Evolutionary conservation across 768 basidiomycete species (phyloP), one percentile per base, ranked within the genome.

Genomic region (Rhodotorula babjevae): DNA sequence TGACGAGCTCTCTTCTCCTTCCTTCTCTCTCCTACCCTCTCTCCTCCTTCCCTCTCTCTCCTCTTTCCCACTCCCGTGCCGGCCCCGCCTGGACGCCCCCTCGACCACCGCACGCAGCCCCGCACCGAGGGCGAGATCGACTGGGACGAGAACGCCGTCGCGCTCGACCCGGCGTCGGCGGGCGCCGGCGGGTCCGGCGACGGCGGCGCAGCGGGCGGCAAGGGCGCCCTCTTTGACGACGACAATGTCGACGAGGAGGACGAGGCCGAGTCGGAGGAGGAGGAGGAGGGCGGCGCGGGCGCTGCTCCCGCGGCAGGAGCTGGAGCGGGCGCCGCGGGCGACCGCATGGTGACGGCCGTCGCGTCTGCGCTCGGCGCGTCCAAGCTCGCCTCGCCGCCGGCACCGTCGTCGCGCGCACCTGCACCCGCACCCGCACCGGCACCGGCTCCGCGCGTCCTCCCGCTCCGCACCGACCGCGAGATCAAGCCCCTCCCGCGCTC

Each of bases 91-190:
- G n/a, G n/a, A n/a, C 23, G 11, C 9, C 23, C 27, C 23, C 15
- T 25, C 29, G 29, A n/a, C 3, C 29, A 19, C 11, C 44, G 11
- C 60, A 36, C 46, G 27, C 15, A 75, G 71, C 74, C 74, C 23
- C 67, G 71, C 9, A 63, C 59, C 7, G 74, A 75, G 53, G 71
- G 65, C 65, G 74, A 75, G 47, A 56, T 75, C n/a, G 74, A 75
- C 50, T 75, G 74, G 74, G 64, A 69, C 60, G 67, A 65, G 36
- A 50, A 61, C 46, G 57, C 60, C 2, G 46, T 61, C 36, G 60
- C 36, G n/a, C n/a, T 46, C 2, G 42, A 33, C 21, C 27, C 44
- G 5, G 44, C 44, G 5, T 36, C 36, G 36, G 36, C 36, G 9
- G 25, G 49, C 49, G 12, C 25, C 23, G 23, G 50, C 50, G 50